Percentiles rank a stretch among this genome's conserved stretches.
Conservation (phyloP, 2,329 filamentous ascomycete species). For the Calonectria fujianensis region DNA sequence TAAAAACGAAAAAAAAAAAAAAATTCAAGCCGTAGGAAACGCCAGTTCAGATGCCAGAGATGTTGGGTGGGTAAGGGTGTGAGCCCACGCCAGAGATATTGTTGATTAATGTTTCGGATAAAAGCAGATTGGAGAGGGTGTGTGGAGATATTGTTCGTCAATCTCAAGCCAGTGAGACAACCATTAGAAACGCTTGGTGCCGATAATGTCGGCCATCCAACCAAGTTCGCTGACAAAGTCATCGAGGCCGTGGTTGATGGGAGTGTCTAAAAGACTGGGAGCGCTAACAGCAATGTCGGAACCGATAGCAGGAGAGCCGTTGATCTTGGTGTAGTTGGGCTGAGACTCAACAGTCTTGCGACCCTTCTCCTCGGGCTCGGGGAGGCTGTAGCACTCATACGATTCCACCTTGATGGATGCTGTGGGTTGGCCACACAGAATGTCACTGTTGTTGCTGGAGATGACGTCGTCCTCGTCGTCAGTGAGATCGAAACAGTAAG, state of each 20-base stretch:
- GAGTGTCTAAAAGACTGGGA: conserved; percentile 58
- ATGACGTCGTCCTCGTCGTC: conserved; percentile 65
- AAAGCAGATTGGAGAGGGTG: conserved; percentile 10
- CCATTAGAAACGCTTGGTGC: conserved; percentile 55
- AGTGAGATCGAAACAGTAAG: conserved; percentile 67
- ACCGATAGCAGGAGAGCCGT: conserved; percentile 52
- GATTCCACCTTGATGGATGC: conserved; percentile 45
- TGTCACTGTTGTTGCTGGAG: conserved; percentile 61
- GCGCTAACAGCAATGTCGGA: conserved; percentile 46
- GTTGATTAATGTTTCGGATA: conserved; percentile 41
- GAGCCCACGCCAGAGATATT: conserved; percentile 34
- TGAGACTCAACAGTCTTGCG: conserved; percentile 47
- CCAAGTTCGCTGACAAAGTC: conserved; percentile 68
- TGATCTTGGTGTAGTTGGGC: conserved; percentile 48
- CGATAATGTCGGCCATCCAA: conserved; percentile 71
- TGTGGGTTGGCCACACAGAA: conserved; percentile 54
- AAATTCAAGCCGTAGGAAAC: conserved; percentile 43
- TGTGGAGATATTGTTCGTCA: conserved; percentile 14
- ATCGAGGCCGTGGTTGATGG: conserved; percentile 62
- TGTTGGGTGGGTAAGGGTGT: conserved; percentile 36
- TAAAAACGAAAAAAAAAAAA: conserved; percentile 12
- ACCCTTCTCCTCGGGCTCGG: conserved; percentile 55
- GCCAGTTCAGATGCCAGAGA: conserved; percentile 45
- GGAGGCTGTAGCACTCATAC: conserved; percentile 69
- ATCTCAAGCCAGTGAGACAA: conserved; percentile 16